These are phyloP conservation scores for Carallia pectinifolia DNA, from an alignment of 345 rosid genomes.

Conservation along the genomic window DNA sequence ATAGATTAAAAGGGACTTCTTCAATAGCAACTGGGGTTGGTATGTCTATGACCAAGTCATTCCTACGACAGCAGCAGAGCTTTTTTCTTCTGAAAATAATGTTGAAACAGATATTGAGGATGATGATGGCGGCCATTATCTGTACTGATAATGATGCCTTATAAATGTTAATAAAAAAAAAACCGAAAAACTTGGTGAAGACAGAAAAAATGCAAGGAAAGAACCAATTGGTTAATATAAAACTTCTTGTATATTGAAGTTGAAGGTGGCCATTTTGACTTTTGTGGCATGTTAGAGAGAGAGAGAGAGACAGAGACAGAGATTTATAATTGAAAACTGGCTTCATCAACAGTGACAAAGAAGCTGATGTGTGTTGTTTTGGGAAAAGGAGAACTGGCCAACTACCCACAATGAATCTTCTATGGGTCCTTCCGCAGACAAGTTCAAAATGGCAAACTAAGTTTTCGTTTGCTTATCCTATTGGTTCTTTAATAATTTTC, in stretches of 20 bases:
- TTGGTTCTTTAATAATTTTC: no score
- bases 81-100: background rate
- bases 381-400: background rate
- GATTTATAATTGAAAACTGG: background rate
- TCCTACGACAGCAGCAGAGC: background rate
- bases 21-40: background rate
- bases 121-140: background rate
- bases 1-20: background rate
- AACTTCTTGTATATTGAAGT: background rate
- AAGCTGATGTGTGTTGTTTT: background rate
- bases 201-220: background rate
- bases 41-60: constrained; percentile 1
- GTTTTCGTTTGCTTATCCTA: no score
- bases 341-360: background rate
- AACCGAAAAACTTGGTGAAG: background rate
- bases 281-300: background rate
- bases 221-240: background rate
- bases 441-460: no score
- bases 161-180: background rate
- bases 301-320: background rate
- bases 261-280: background rate
- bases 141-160: no score
- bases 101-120: background rate
- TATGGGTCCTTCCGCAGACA: no score
- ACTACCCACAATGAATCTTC: background rate